These are phyloP conservation scores for Teratosphaeria gauchensis DNA, from an alignment of 2,329 filamentous ascomycete genomes.

Conservation along the genomic window DNA sequence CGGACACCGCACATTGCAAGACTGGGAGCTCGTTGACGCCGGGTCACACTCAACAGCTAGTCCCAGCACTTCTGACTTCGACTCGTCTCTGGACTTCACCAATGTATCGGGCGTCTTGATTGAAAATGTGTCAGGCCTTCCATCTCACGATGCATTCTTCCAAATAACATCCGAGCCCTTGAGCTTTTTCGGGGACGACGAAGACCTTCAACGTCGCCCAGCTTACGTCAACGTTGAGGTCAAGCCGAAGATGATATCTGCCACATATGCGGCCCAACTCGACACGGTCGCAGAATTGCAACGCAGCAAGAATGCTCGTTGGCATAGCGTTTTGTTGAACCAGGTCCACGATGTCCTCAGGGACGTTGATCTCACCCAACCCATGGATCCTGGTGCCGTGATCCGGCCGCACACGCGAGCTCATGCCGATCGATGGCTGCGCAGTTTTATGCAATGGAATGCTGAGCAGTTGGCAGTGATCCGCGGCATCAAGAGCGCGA, in stretches of 20 bases:
- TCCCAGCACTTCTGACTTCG: background rate
- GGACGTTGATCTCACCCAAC: conserved; percentile 5
- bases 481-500: conserved; percentile 3
- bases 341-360: conserved; percentile 6
- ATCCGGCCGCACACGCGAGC: background rate
- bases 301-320: conserved; percentile 2
- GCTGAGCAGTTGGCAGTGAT: conserved; percentile 9
- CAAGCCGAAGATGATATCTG: conserved; percentile 5
- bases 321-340: conserved; percentile 11
- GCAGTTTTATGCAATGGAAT: conserved; percentile 8
- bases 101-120: conserved; percentile 1
- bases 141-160: conserved; percentile 9
- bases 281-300: conserved; percentile 4
- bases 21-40: background rate
- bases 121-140: conserved; percentile 4
- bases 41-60: background rate
- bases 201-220: background rate
- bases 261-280: conserved; percentile 17
- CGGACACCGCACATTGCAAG: background rate
- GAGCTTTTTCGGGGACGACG: background rate
- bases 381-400: background rate
- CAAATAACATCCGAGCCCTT: conserved; percentile 2
- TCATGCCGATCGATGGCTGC: conserved; percentile 4
- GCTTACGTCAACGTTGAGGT: background rate
- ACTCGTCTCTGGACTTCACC: background rate